Evolutionary conservation across 768 basidiomycete genomes (phyloP).

Genomic region (Lactarius deliciosus): DNA sequence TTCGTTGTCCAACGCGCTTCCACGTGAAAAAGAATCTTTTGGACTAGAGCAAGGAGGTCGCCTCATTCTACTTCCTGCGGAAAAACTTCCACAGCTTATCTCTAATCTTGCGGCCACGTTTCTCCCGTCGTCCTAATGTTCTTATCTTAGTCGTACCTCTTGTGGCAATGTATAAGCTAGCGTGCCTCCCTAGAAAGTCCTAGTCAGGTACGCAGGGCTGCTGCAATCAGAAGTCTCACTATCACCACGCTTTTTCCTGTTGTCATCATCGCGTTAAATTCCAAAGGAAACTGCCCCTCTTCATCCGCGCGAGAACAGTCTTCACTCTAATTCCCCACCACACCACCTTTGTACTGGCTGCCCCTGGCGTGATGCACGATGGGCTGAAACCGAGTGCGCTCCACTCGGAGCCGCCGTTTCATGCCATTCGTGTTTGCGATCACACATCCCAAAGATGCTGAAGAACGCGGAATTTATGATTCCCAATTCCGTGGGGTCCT

Average conservation of each 20-base stretch:
- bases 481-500: not conserved
- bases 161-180: not conserved
- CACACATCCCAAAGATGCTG: not conserved
- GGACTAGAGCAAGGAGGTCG: conserved; percentile 70
- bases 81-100: conserved; percentile 45
- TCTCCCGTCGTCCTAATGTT: conserved; percentile 2
- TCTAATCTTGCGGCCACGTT: conserved; percentile 14
- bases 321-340: not conserved
- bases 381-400: not conserved
- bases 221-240: not conserved
- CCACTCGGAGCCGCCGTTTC: not conserved
- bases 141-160: not conserved
- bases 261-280: not conserved
- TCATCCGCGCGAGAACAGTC: not conserved
- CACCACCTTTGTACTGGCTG: not conserved
- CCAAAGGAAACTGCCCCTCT: not conserved
- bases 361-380: not conserved
- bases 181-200: not conserved
- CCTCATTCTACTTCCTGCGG: conserved; percentile 58
- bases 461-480: not conserved
- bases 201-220: not conserved
- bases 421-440: not conserved
- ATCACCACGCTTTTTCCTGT: not conserved
- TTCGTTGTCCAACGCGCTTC: conserved; percentile 50
- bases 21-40: conserved; percentile 63